Evolutionary conservation across 1,139 yeast genomes (phyloP).

Genomic region (Kazachstania sp.): DNA sequence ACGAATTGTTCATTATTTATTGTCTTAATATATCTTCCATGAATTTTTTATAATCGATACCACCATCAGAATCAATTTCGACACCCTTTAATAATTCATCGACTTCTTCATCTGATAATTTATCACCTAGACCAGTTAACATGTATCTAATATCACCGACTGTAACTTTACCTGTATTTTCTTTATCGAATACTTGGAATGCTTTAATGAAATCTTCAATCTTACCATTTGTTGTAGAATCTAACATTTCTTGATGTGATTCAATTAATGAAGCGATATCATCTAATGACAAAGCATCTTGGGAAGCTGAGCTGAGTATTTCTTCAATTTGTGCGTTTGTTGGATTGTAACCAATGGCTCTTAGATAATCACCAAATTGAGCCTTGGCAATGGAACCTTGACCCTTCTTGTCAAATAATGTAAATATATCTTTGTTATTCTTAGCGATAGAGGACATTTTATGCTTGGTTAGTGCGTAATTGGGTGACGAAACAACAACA

Average conservation of each 20-base stretch:
- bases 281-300: slow-evolving; percentile 16
- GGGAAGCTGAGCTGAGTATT: slow-evolving; percentile 12
- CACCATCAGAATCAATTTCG: slow-evolving; percentile 85
- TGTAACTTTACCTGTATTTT: slow-evolving; percentile 88
- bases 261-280: slow-evolving; percentile 21
- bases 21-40: slow-evolving; percentile 91
- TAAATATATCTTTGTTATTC: slow-evolving; percentile 93
- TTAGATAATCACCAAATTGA: slow-evolving; percentile 81
- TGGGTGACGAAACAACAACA: too few species aligned
- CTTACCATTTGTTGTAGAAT: slow-evolving; percentile 28
- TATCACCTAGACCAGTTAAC: slow-evolving; percentile 89
- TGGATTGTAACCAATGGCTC: slow-evolving; percentile 98
- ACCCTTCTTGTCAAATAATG: slow-evolving; percentile 93
- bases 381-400: slow-evolving; percentile 87
- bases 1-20: slow-evolving; percentile 25
- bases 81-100: slow-evolving; percentile 95
- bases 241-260: slow-evolving; percentile 21
- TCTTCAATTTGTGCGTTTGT: slow-evolving; percentile 38
- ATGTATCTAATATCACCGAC: slow-evolving; percentile 95
- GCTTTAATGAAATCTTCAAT: slow-evolving; percentile 90
- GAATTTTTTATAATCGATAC: slow-evolving; percentile 89
- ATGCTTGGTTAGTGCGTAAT: background rate
- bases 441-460: slow-evolving; percentile 34
- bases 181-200: slow-evolving; percentile 96
- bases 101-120: slow-evolving; percentile 80